Evolutionary conservation across 345 rosid genomes (phyloP).

Genomic region (Rhodamnia rubescens): DNA sequence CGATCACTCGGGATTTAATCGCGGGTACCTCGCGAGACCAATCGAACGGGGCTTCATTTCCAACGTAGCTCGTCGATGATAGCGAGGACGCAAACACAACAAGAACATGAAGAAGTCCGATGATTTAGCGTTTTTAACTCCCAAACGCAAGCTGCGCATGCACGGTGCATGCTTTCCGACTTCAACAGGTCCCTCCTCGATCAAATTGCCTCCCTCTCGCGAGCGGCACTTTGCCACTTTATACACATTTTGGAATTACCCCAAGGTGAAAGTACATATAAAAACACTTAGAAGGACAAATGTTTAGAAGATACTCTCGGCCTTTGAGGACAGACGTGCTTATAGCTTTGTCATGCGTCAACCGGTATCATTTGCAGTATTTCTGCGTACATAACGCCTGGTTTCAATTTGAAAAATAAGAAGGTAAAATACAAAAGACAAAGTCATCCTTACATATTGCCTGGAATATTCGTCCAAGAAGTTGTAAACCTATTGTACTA

Average conservation of each 20-base stretch:
- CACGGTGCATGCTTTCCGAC: not conserved
- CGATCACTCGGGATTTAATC: not conserved
- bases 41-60: not conserved
- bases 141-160: not conserved
- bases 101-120: not conserved
- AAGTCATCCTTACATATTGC: too few relatives aligned
- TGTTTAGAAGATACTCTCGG: not conserved
- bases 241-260: not conserved
- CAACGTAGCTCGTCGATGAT: not conserved
- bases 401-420: not conserved
- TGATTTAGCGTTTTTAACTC: not conserved
- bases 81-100: not conserved
- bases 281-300: not conserved
- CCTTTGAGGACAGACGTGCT: not conserved
- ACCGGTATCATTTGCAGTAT: not conserved
- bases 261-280: not conserved
- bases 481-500: too few relatives aligned
- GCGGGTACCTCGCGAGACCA: not conserved
- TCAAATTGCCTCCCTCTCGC: not conserved
- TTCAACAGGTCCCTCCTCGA: not conserved
- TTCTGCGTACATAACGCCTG: not conserved
- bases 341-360: not conserved
- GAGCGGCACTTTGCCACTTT: not conserved
- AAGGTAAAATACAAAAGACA: too few relatives aligned
- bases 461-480: too few relatives aligned